These are phyloP conservation scores for Isoetes taiwanensis DNA, from an alignment of 75 land plant genomes.

Conservation along the genomic window DNA sequence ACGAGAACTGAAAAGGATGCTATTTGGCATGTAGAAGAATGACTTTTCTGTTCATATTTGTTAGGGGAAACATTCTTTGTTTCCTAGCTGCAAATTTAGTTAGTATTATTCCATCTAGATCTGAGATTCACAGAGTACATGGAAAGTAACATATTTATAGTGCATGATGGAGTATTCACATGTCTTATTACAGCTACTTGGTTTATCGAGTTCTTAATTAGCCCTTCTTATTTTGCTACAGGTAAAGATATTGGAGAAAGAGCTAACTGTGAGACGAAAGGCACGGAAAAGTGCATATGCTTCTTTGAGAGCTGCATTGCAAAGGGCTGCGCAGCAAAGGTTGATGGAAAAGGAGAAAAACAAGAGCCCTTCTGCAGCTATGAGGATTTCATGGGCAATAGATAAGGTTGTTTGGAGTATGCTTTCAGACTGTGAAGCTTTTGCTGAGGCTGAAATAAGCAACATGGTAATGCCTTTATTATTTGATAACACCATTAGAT, in stretches of 20 bases:
- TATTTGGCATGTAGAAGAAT: too few relatives aligned
- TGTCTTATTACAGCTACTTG: too few relatives aligned
- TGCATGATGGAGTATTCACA: too few relatives aligned
- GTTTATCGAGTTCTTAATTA: too few relatives aligned
- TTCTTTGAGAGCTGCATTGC: constrained; percentile 57
- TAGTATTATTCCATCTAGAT: too few relatives aligned
- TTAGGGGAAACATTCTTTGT: too few relatives aligned
- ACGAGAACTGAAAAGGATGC: too few relatives aligned
- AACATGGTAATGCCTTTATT: constrained; percentile 90
- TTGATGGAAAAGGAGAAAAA: constrained; percentile 91
- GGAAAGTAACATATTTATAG: too few relatives aligned
- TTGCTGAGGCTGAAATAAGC: constrained; percentile 92
- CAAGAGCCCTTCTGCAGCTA: constrained; percentile 89
- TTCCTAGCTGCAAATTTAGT: too few relatives aligned
- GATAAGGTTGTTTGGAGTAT: constrained; percentile 88
- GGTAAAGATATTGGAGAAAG: constrained; percentile 56
- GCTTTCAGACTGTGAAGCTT: constrained; percentile 89
- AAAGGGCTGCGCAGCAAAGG: constrained; percentile 77
- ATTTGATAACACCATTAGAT: not conserved
- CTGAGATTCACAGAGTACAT: too few relatives aligned
- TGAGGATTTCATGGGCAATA: constrained; percentile 88
- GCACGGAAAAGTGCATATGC: constrained; percentile 54
- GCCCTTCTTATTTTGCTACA: too few relatives aligned
- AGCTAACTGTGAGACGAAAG: constrained; percentile 36
- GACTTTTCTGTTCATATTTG: too few relatives aligned